Percentiles rank a stretch among this genome's conserved stretches.
Evolutionary conservation across 2,329 filamentous ascomycete genomes (phyloP).

Genomic region (Nigrospora oryzae): DNA sequence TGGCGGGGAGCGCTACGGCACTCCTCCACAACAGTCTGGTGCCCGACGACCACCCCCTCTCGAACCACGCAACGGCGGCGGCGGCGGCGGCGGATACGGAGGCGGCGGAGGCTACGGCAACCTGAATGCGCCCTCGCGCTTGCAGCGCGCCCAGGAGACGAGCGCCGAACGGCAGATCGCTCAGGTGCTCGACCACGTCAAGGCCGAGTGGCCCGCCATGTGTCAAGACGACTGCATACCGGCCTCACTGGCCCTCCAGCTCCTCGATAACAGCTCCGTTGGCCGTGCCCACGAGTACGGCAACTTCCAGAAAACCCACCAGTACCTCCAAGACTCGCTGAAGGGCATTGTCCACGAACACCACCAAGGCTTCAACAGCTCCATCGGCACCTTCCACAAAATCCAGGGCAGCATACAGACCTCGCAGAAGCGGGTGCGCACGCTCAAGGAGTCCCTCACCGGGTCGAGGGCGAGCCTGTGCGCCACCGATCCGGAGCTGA

Average conservation of each 20-base stretch:
- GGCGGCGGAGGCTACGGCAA: conserved; percentile 9
- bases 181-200: conserved; percentile 72
- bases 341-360: conserved; percentile 97
- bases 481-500: conserved; percentile 81
- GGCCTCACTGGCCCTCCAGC: conserved; percentile 86
- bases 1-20: conserved; percentile 33
- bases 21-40: conserved; percentile 16
- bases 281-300: conserved; percentile 83
- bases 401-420: conserved; percentile 89
- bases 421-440: conserved; percentile 78
- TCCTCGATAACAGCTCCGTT: conserved; percentile 89
- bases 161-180: conserved; percentile 48
- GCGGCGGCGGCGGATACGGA: conserved; percentile 5
- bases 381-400: conserved; percentile 97
- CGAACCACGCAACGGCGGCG: conserved; percentile 16
- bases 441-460: conserved; percentile 73
- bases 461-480: conserved; percentile 75
- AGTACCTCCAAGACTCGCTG: conserved; percentile 83
- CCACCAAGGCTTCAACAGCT: conserved; percentile 98
- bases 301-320: conserved; percentile 75
- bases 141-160: conserved; percentile 22
- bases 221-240: conserved; percentile 81
- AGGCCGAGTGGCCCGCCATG: conserved; percentile 88
- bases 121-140: conserved; percentile 12
- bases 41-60: conserved; percentile 21